These are phyloP conservation scores for Saccharomycopsis javanensis DNA, from an alignment of 805 yeast species.

Conservation along the genomic window DNA sequence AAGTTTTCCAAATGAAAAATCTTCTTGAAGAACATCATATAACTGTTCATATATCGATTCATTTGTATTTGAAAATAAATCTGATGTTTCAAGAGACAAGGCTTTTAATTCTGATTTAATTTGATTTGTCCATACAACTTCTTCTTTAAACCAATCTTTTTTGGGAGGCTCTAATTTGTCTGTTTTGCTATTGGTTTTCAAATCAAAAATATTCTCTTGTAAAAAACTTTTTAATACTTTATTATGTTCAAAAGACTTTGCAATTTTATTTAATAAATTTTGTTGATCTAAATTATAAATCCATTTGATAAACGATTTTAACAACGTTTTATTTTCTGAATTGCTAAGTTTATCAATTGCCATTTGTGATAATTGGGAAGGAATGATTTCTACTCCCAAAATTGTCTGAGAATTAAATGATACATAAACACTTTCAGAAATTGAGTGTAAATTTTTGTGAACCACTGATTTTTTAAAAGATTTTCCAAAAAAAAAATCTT, in stretches of 20 bases:
- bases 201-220: background rate
- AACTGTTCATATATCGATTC: background rate
- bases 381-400: background rate
- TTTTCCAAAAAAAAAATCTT: background rate
- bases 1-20: background rate
- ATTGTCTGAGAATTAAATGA: background rate
- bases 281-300: background rate
- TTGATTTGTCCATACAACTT: background rate
- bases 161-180: background rate
- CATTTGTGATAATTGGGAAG: background rate
- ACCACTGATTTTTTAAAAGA: background rate
- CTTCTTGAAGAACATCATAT: background rate
- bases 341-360: background rate
- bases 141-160: background rate
- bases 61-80: background rate
- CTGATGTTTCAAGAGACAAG: background rate
- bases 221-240: background rate
- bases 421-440: background rate
- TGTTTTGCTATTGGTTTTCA: background rate
- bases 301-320: background rate
- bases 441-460: background rate
- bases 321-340: background rate
- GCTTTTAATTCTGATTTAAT: background rate
- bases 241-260: background rate
- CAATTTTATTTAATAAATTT: background rate